Evolutionary conservation across 2,329 filamentous ascomycete genomes (phyloP).

Genomic region (Colletotrichum sublineola): DNA sequence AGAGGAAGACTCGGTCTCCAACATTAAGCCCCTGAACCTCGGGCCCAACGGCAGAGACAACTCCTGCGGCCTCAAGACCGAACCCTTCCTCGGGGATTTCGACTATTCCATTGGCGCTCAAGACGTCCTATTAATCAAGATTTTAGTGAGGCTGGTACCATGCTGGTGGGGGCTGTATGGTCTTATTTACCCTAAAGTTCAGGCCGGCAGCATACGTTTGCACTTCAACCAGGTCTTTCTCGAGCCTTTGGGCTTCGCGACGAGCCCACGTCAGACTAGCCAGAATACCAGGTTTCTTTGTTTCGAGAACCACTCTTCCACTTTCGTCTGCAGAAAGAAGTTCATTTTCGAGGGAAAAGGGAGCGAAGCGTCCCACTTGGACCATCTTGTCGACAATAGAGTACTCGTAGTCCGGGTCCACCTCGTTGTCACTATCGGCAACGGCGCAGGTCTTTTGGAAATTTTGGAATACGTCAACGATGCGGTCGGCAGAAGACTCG

Average conservation of each 20-base stretch:
- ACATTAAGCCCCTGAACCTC: not conserved
- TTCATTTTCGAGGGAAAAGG: not conserved
- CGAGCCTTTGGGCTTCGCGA: not conserved
- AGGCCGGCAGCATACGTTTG: slow-evolving; percentile 28
- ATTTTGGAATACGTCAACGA: not conserved
- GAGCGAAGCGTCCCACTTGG: not conserved
- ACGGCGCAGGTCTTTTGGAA: slow-evolving; percentile 25
- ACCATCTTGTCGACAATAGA: slow-evolving; percentile 20
- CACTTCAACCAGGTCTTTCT: not conserved
- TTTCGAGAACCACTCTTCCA: not conserved
- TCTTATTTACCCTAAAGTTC: slow-evolving; percentile 44
- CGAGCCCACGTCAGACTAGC: not conserved
- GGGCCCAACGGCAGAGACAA: slow-evolving; percentile 5
- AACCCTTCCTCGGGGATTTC: not conserved
- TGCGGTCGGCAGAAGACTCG: not conserved
- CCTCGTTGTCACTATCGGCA: slow-evolving; percentile 42
- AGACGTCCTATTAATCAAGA: slow-evolving; percentile 2
- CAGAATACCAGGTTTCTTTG: not conserved
- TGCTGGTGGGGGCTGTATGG: slow-evolving; percentile 11
- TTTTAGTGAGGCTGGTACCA: not conserved
- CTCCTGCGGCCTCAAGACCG: not conserved
- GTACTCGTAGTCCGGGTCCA: slow-evolving; percentile 39
- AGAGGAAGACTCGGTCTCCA: slow-evolving; percentile 49
- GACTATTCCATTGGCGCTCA: slow-evolving; percentile 6
- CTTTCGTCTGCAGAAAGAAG: not conserved